Evolutionary conservation across 768 basidiomycete genomes (phyloP), one percentile per base, ranked within the genome.

Genomic region (Hebeloma cylindrosporum): DNA sequence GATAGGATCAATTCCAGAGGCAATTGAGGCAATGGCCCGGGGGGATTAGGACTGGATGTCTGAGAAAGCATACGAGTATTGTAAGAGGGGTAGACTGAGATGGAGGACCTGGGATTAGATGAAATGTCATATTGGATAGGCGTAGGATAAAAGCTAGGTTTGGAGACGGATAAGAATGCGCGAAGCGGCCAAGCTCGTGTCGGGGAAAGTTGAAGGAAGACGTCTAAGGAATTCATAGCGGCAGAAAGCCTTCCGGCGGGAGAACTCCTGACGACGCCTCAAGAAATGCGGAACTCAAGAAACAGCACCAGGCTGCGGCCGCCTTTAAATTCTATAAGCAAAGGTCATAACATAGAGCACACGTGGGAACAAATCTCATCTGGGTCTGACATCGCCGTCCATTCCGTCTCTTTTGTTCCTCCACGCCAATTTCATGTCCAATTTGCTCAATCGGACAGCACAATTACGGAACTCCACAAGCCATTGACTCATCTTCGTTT

Each of bases 1-100:
- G 73, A 58, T 45, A 84, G 64, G 30, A 81, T 71, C 35, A 88
- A 57, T 63, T 88, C 86, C 49, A 83, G 68, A 7, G 86, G 86
- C 29, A 88, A 60, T 18, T 50, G 49, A 17, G 53, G 50, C 3
- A 48, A 35, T 16, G 46, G 17, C n/a, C 43, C 8, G 23, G 38
- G 28, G 30, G 47, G 43, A 27, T 34, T 22, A 14, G 40, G 17
- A 43, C 37, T 43, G 25, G 20, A 42, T n/a, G 25, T 25, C 31
- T 23, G 39, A 43, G 37, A 32, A 27, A 53, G 20, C 60, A 60
- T 46, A 58, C 41, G 21, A 41, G 53, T 25, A 40, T 52, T 46
- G 50, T 47, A 22, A 33, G 57, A 60, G 29, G 65, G 47, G 47
- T 56, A 47, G 43, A 52, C 57, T 21, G 47, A 16, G 26, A 60